Conservation (phyloP, 106 monocot genomes). For the Platanthera zijinensis region DNA sequence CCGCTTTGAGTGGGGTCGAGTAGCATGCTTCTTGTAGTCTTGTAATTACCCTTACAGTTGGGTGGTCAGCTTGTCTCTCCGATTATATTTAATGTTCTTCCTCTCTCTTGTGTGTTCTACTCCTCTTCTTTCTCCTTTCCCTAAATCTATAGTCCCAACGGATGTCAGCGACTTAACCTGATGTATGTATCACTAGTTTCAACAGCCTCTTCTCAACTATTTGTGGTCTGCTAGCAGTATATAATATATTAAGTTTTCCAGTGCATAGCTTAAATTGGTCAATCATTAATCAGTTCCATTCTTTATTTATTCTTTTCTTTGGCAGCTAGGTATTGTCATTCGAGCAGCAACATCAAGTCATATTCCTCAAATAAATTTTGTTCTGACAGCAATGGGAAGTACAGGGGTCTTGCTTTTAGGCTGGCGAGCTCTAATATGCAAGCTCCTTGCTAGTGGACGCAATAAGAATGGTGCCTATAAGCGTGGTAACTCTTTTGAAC, state of each 20-base stretch:
- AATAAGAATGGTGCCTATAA: constrained; percentile 66
- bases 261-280: neutral
- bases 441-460: constrained; percentile 29
- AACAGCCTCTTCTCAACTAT: neutral
- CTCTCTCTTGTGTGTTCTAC: no score
- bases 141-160: neutral
- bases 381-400: constrained; percentile 70
- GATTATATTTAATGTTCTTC: no score
- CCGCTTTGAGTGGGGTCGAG: no score
- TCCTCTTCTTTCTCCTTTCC: no score
- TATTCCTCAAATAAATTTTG: constrained; percentile 53
- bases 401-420: constrained; percentile 59
- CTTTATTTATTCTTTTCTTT: constrained; percentile 4
- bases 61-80: no score
- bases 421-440: constrained; percentile 55
- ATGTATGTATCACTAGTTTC: neutral
- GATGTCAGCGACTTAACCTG: neutral
- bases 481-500: constrained; percentile 68
- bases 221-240: neutral
- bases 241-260: neutral
- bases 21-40: no score
- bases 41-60: no score
- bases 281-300: neutral
- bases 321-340: constrained; percentile 59
- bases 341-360: constrained; percentile 51